Evolutionary conservation across 768 basidiomycete genomes (phyloP).

Genomic region (Rhizopogon salebrosus): DNA sequence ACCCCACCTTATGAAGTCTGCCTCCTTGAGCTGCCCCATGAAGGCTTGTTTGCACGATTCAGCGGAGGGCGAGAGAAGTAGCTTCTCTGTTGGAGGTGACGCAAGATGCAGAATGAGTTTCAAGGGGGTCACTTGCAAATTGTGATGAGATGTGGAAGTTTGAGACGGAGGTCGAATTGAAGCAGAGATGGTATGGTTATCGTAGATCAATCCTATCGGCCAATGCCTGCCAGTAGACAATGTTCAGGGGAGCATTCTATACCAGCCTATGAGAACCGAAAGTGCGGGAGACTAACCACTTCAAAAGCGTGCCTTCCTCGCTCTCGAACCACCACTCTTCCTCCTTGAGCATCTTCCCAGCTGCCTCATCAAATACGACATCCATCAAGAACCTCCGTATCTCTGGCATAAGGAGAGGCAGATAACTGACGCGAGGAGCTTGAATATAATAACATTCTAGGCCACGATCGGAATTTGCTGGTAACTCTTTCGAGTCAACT

Average conservation of each 20-base stretch:
- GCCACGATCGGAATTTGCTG: slow-evolving; percentile 84
- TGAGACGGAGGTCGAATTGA: slow-evolving; percentile 41
- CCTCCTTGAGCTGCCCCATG: slow-evolving; percentile 95
- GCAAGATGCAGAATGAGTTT: slow-evolving; percentile 84
- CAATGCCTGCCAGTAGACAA: slow-evolving; percentile 70
- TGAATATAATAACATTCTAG: slow-evolving; percentile 88
- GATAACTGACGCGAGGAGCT: slow-evolving; percentile 89
- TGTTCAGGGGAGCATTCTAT: neutral
- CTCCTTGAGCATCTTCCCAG: slow-evolving; percentile 70
- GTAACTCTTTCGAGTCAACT: slow-evolving; percentile 84
- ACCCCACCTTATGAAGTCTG: slow-evolving; percentile 95
- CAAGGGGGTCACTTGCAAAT: slow-evolving; percentile 46
- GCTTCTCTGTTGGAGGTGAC: slow-evolving; percentile 81
- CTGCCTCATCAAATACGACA: slow-evolving; percentile 85
- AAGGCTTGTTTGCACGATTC: slow-evolving; percentile 92
- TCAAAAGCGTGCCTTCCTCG: slow-evolving; percentile 73
- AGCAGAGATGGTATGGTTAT: slow-evolving; percentile 67
- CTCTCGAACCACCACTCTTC: slow-evolving; percentile 99
- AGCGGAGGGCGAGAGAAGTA: slow-evolving; percentile 71
- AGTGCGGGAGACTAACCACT: slow-evolving; percentile 60
- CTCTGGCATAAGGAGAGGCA: slow-evolving; percentile 87
- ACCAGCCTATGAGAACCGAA: neutral
- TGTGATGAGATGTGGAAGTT: slow-evolving; percentile 36
- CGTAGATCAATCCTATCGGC: slow-evolving; percentile 93
- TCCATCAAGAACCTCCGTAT: slow-evolving; percentile 86